These are phyloP conservation scores for Kluyveromyces siamensis DNA, from an alignment of 805 yeast genomes.

Conservation along the genomic window DNA sequence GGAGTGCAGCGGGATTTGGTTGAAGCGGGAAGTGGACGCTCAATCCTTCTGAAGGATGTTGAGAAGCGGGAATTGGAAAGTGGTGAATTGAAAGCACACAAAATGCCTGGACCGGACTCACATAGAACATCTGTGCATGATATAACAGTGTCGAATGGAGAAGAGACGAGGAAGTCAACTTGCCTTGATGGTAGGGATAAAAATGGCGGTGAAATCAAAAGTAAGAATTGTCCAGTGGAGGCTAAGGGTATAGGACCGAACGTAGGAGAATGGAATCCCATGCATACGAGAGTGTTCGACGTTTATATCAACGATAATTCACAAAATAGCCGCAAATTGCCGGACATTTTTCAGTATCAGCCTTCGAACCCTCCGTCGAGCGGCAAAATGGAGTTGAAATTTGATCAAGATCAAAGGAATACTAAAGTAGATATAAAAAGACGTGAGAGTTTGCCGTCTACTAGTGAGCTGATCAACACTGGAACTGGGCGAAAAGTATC, in stretches of 20 bases:
- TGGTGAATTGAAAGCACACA: background rate
- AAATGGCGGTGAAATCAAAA: background rate
- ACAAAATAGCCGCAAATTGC: background rate
- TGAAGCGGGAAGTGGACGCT: background rate
- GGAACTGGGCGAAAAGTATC: slow-evolving; percentile 2
- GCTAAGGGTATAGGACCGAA: background rate
- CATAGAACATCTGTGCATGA: background rate
- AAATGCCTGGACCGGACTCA: background rate
- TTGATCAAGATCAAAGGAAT: background rate
- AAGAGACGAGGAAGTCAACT: background rate
- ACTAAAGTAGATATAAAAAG: background rate
- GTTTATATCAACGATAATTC: slow-evolving; percentile 16
- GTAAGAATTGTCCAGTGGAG: background rate
- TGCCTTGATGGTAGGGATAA: no score
- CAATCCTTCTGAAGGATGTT: background rate
- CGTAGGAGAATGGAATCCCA: slow-evolving; percentile 13
- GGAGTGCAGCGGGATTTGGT: background rate
- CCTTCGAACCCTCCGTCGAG: background rate
- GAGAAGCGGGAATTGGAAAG: background rate
- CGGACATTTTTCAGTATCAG: slow-evolving; percentile 1
- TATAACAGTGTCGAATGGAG: background rate
- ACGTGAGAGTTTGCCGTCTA: background rate
- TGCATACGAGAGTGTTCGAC: slow-evolving; percentile 19
- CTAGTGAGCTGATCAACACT: slow-evolving; percentile 1
- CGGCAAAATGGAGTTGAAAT: background rate